Evolutionary conservation across 164 flowering plant species (phyloP), one percentile per base, ranked within the genome.

Genomic region (grape (Vitis vinifera)): DNA sequence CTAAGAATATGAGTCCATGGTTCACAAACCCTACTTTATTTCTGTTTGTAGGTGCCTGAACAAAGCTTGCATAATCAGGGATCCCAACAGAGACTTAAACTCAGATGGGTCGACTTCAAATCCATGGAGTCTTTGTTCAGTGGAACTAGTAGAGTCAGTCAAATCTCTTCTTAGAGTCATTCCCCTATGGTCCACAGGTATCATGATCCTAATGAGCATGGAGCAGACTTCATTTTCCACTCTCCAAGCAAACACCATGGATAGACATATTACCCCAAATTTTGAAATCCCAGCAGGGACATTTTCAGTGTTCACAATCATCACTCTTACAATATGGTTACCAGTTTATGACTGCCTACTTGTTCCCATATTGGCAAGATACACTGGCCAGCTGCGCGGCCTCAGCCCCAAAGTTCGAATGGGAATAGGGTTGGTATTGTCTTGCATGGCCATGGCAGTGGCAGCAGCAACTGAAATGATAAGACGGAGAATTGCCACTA

Each of bases 251-350:
- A 55, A 8, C 2, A 60, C 83, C 65, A 87, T 91, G 92, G 84
- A 89, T 64, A 76, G 91, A 16, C 86, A 79, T 17, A 6, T 88
- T 1, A 74, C 77, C 31, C 60, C 83, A 29, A 67, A 63, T 14
- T 87, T 88, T 63, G 69, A 85, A 72, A 79, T 89, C 31, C 91
- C 92, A 0, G 82, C 89, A 10, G 90, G 78, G 37, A 87, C 92
- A 14, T 84, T 83, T 23, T 27, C 64, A 17, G 63, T 76, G 1
- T 86, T 88, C 51, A 6, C 50, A 1, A 14, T 88, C 0, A 9
- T 82, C 1, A 2, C 85, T 8, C 15, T 82, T 3, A 73, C 75
- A 1, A 4, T 83, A 3, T 83, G 88, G 87, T 37, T 88, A 14
- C 70, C 67, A 12, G 65, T 88, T 16, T 91, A 88, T 58, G 87